Percentiles rank a stretch among this genome's conserved stretches.
Conservation (phyloP, 148 eudicot genomes). For the Rhododendron ovatum region DNA sequence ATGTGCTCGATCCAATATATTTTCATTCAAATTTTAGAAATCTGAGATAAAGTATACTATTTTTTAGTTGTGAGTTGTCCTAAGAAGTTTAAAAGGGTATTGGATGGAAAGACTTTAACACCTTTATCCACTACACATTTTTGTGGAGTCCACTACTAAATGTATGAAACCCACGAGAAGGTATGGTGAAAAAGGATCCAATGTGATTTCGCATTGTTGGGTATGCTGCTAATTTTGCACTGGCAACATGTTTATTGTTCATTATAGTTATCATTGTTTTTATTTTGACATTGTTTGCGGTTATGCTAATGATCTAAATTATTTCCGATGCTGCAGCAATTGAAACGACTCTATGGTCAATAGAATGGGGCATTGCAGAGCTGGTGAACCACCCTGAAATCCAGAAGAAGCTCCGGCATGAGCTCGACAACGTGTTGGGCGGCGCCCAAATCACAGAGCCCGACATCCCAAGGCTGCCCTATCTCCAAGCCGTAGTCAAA, state of each 20-base stretch:
- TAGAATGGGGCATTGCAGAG: constrained; percentile 83
- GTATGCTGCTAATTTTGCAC: not conserved
- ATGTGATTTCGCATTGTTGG: not conserved
- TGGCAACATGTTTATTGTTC: not conserved
- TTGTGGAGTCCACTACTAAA: no score
- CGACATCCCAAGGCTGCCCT: constrained; percentile 51
- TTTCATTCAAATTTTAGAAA: no score
- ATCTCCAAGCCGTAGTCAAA: constrained; percentile 74
- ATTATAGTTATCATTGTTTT: not conserved
- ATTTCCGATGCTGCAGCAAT: constrained; percentile 38
- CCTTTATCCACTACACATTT: no score
- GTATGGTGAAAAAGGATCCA: not conserved
- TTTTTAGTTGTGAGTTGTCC: no score
- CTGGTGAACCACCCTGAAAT: constrained; percentile 68
- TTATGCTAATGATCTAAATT: not conserved
- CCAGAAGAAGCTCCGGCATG: constrained; percentile 53
- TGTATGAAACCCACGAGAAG: no score
- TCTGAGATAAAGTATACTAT: no score
- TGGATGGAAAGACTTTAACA: not conserved
- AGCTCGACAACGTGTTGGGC: constrained; percentile 56
- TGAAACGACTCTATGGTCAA: constrained; percentile 78
- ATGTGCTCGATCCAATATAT: no score
- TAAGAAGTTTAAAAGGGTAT: no score
- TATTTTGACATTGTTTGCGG: not conserved
- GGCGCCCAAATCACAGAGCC: constrained; percentile 62